phyloP scores from a whole-genome alignment of 768 basidiomycete genomes.

The Phallus indusiatus region DNA sequence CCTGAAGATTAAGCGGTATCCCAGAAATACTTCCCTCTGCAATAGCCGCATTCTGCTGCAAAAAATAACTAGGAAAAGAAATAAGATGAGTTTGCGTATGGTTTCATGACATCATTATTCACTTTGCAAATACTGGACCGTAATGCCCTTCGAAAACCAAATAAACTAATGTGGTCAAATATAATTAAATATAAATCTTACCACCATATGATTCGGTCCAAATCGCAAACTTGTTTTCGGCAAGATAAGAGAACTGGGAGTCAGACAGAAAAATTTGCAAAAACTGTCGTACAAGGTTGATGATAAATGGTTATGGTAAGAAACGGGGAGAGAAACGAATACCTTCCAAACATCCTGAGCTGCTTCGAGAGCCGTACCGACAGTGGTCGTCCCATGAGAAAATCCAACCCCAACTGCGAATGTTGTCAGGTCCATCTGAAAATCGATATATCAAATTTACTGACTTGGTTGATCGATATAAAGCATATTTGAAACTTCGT shows the following conservation, averaged over 20 bases:
- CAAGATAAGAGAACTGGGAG: slow-evolving; percentile 39
- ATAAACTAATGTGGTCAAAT: background rate
- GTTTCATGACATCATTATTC: background rate
- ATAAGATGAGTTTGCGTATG: background rate
- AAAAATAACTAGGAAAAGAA: slow-evolving; percentile 31
- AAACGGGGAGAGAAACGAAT: background rate
- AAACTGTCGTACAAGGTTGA: slow-evolving; percentile 8
- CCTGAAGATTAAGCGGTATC: slow-evolving; percentile 45
- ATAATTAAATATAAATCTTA: slow-evolving; percentile 9
- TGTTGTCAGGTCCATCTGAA: background rate
- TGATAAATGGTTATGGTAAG: background rate
- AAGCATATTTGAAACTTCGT: slow-evolving; percentile 46
- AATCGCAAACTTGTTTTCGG: slow-evolving; percentile 38
- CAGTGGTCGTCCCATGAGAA: slow-evolving; percentile 42
- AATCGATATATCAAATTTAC: background rate
- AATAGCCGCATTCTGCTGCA: slow-evolving; percentile 50
- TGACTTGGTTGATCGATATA: slow-evolving; percentile 50
- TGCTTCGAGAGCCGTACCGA: slow-evolving; percentile 43
- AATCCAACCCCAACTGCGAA: slow-evolving; percentile 43
- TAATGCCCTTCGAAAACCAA: slow-evolving; percentile 28
- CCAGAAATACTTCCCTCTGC: slow-evolving; percentile 35
- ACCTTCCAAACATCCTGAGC: slow-evolving; percentile 53
- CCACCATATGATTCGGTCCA: slow-evolving; percentile 48
- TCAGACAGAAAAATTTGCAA: slow-evolving; percentile 55
- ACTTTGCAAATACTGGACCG: slow-evolving; percentile 27